These are phyloP conservation scores for Fistulinella staudtii DNA, from an alignment of 1,284 basidiomycete genomes.

Conservation along the genomic window DNA sequence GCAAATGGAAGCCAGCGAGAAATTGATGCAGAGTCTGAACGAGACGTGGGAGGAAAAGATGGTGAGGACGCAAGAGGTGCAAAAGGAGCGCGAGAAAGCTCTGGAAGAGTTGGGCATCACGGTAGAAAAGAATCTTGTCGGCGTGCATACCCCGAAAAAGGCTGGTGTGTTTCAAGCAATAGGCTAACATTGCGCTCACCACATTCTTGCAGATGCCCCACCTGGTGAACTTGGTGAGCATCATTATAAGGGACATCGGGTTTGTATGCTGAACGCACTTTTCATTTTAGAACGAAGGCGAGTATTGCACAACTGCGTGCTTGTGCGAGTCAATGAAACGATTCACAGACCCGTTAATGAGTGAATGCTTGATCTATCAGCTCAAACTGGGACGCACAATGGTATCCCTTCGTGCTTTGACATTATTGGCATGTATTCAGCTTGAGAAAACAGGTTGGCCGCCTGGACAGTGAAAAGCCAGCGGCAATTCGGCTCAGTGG, in stretches of 20 bases:
- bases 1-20: slow-evolving; percentile 94
- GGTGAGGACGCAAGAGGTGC: slow-evolving; percentile 87
- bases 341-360: slow-evolving; percentile 76
- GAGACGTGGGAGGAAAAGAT: slow-evolving; percentile 99
- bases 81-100: slow-evolving; percentile 95
- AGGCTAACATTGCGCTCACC: slow-evolving; percentile 11
- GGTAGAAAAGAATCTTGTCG: slow-evolving; percentile 93
- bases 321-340: slow-evolving; percentile 16
- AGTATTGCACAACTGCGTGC: slow-evolving; percentile 6
- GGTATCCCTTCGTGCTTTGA: slow-evolving; percentile 36
- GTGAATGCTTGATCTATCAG: slow-evolving; percentile 92
- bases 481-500: slow-evolving; percentile 94
- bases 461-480: slow-evolving; percentile 72
- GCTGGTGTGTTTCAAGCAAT: slow-evolving; percentile 35
- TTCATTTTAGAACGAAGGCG: slow-evolving; percentile 75
- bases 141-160: slow-evolving; percentile 99
- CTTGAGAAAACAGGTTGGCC: slow-evolving; percentile 58
- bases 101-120: slow-evolving; percentile 96
- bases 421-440: slow-evolving; percentile 14
- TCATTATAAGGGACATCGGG: slow-evolving; percentile 9
- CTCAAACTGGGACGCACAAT: slow-evolving; percentile 85
- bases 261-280: slow-evolving; percentile 15
- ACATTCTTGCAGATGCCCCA: slow-evolving; percentile 72
- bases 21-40: slow-evolving; percentile 93
- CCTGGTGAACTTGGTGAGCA: slow-evolving; percentile 85